Base-by-base conservation (phyloP, 352 stramenopile genomes). In the Globisporangium alternatum region DNA sequence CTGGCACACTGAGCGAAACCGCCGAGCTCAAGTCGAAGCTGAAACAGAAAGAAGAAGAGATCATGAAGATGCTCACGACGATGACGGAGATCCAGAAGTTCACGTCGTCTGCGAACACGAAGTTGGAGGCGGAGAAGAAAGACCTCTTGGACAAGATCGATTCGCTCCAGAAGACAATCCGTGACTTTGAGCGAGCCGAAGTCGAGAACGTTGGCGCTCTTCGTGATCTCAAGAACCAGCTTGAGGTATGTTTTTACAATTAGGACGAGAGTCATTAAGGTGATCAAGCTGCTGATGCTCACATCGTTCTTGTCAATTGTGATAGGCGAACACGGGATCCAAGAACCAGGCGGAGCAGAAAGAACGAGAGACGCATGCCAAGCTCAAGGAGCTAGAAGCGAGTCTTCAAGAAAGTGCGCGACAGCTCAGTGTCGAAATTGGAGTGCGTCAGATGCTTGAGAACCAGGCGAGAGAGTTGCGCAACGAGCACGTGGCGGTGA, bases 71-170 rank as follows among this genome's bases (percentile, higher is more conserved):
- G 17, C 74, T 91, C 15, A 81, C 76, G 33, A 91, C 72, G 62
- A 70, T 91, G 65, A 88, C 80, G 17, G 79, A 93, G 52, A 91
- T 91, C 39, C 85, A 91, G 37, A 90, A 88, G 49, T 78, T 91
- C 64, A 88, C 83, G 28, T 75, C 78, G 8, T 77, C 75, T 53
- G 75, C 83, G 19, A 91, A 72, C 51, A 78, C 69, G 15, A 90
- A 90, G 62, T 60, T 89, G 39, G 81, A 90, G 61, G 67, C 63
- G 5, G 82, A 93, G 57, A 91, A 93, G 44, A 88, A 80, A 44
- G 76, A 88, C 33, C 65, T 93, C 22, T 48, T 71, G 1, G 72
- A 85, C 12, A 91, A 90, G 63, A 70, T 91, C 13, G 76, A 88
- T 45, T 56, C 53, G 12, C 65, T 91, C 41, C 81, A 93, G 63